These are phyloP conservation scores for Penicillium goetzii DNA, from an alignment of 495 filamentous ascomycete genomes.

Conservation along the genomic window DNA sequence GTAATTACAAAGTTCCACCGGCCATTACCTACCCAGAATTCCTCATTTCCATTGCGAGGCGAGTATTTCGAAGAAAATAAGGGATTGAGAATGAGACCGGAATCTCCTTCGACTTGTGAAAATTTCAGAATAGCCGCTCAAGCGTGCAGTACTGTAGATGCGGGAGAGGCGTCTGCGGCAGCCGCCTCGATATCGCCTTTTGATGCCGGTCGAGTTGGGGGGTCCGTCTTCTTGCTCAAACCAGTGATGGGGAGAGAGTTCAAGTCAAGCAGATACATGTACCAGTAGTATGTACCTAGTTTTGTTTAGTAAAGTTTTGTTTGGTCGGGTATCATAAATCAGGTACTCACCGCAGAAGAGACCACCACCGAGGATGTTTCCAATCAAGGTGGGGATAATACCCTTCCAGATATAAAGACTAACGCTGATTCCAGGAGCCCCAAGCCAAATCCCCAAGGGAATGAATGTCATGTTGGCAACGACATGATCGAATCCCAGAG, in stretches of 20 bases:
- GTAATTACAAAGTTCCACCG: background rate
- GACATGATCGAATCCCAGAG: slow-evolving; percentile 63
- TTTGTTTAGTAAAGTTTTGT: background rate
- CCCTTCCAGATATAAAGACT: slow-evolving; percentile 67
- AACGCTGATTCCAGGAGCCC: slow-evolving; percentile 52
- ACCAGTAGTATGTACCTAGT: slow-evolving; percentile 54
- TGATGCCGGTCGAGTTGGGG: slow-evolving; percentile 6
- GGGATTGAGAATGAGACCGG: background rate
- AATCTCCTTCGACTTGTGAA: too few relatives aligned
- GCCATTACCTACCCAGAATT: background rate
- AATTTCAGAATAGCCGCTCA: background rate
- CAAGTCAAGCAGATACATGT: slow-evolving; percentile 48
- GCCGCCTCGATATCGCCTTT: slow-evolving; percentile 34
- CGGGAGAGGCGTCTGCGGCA: slow-evolving; percentile 14
- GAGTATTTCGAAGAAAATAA: background rate
- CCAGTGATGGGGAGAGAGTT: slow-evolving; percentile 30
- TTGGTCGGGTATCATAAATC: background rate
- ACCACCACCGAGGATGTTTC: slow-evolving; percentile 61
- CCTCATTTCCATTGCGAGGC: background rate
- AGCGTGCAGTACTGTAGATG: background rate
- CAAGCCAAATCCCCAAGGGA: slow-evolving; percentile 58
- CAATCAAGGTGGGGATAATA: slow-evolving; percentile 60
- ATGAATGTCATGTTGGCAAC: slow-evolving; percentile 70
- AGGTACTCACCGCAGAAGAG: slow-evolving; percentile 48
- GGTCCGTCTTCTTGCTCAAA: slow-evolving; percentile 13